These are phyloP conservation scores for Cyberlindnera xishuangbannaensis DNA, from an alignment of 805 yeast species.

Conservation along the genomic window DNA sequence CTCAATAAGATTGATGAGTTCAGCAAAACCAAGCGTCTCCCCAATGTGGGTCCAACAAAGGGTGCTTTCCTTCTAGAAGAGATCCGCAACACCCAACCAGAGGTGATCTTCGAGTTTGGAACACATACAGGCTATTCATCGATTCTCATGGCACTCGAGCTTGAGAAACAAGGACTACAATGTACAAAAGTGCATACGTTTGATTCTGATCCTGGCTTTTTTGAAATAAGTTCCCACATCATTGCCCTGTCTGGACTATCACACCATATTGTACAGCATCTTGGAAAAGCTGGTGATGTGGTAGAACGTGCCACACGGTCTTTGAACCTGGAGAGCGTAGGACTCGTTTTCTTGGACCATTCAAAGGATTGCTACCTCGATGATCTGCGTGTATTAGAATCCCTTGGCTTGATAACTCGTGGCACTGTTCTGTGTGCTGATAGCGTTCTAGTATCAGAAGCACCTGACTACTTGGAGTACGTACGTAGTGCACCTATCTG, in stretches of 20 bases:
- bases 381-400: conserved; percentile 37
- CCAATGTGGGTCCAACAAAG: conserved; percentile 9
- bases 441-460: conserved; percentile 30
- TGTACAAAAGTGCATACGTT: conserved; percentile 16
- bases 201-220: conserved; percentile 13
- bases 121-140: conserved; percentile 18
- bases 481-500: conserved; percentile 34
- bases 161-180: conserved; percentile 6
- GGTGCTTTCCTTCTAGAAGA: conserved; percentile 4
- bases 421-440: conserved; percentile 37
- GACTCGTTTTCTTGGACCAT: conserved; percentile 38
- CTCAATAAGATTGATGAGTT: conserved; percentile 14
- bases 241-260: conserved; percentile 18
- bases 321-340: conserved; percentile 23
- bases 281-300: conserved; percentile 13
- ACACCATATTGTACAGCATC: conserved; percentile 11
- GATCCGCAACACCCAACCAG: conserved; percentile 11
- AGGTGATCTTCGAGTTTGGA: conserved; percentile 19
- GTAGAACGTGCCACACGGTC: conserved; percentile 6
- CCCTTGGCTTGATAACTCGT: conserved; percentile 32
- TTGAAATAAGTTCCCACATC: conserved; percentile 10
- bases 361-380: conserved; percentile 33
- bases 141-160: conserved; percentile 14
- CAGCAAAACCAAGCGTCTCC: conserved; percentile 1
- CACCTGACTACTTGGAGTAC: conserved; percentile 34